phyloP scores from a whole-genome alignment of 2,329 filamentous ascomycete species.

The Leptographium galeiforme region DNA sequence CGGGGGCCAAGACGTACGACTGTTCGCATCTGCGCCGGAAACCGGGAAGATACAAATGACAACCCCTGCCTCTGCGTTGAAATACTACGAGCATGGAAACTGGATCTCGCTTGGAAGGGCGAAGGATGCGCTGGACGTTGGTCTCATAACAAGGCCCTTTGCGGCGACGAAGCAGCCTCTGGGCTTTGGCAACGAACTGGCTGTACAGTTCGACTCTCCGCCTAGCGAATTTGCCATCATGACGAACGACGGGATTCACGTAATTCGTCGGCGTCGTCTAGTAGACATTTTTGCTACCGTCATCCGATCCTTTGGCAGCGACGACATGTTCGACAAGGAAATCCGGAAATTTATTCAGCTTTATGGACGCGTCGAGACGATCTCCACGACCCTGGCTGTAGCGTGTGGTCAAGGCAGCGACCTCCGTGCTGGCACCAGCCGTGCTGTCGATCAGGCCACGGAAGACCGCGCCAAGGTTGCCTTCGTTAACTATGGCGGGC shows the following conservation, averaged over 20 bases:
- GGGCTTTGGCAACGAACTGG: slow-evolving; percentile 89
- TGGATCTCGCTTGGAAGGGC: slow-evolving; percentile 58
- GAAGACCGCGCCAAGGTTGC: slow-evolving; percentile 73
- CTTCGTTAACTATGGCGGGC: slow-evolving; percentile 87
- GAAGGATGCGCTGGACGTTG: slow-evolving; percentile 63
- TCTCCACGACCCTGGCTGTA: slow-evolving; percentile 83
- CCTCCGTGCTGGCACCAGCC: slow-evolving; percentile 52
- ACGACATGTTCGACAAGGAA: slow-evolving; percentile 70
- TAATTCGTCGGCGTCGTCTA: slow-evolving; percentile 68
- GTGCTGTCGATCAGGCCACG: slow-evolving; percentile 73
- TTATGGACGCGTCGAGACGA: slow-evolving; percentile 80
- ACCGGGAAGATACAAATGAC: slow-evolving; percentile 65
- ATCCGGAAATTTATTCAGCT: slow-evolving; percentile 70
- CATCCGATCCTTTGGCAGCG: slow-evolving; percentile 58
- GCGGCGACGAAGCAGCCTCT: slow-evolving; percentile 51
- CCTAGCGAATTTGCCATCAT: slow-evolving; percentile 78
- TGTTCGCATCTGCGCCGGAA: slow-evolving; percentile 83
- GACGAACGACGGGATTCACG: slow-evolving; percentile 80
- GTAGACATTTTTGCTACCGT: slow-evolving; percentile 86
- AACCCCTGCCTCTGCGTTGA: slow-evolving; percentile 35
- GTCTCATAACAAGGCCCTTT: slow-evolving; percentile 61
- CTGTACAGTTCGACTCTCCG: slow-evolving; percentile 82
- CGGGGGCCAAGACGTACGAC: slow-evolving; percentile 18
- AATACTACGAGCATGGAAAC: slow-evolving; percentile 66
- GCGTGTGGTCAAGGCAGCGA: slow-evolving; percentile 89